Evolutionary conservation across 2,329 filamentous ascomycete genomes (phyloP).

Genomic region (Cladophialophora psammophila): DNA sequence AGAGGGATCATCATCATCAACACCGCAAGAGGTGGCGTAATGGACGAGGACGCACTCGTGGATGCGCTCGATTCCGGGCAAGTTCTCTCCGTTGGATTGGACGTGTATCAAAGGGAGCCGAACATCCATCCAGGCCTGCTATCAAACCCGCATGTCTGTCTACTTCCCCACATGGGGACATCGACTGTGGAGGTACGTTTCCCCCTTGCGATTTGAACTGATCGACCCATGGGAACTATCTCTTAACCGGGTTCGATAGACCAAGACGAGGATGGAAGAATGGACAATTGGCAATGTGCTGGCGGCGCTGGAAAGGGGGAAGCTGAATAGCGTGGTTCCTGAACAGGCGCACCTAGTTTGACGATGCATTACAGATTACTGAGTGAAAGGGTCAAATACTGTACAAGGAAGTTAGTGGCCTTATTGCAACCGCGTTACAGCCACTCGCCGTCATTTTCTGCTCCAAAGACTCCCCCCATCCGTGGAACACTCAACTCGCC

Average conservation of each 20-base stretch:
- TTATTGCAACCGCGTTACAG: background rate
- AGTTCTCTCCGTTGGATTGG: conserved; percentile 75
- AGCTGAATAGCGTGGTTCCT: conserved; percentile 12
- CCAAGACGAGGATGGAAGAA: conserved; percentile 28
- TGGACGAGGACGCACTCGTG: conserved; percentile 81
- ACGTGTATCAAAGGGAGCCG: conserved; percentile 85
- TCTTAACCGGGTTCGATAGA: background rate
- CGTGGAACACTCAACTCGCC: conserved; percentile 15
- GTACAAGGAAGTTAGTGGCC: background rate
- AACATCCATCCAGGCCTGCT: conserved; percentile 75
- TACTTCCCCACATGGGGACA: conserved; percentile 83
- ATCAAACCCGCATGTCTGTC: conserved; percentile 69
- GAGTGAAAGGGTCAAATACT: too few relatives aligned
- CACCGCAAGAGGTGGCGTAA: conserved; percentile 80
- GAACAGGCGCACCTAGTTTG: conserved; percentile 21
- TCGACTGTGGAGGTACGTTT: conserved; percentile 68
- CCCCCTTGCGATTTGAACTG: background rate
- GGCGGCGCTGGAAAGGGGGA: conserved; percentile 18
- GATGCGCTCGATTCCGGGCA: conserved; percentile 72
- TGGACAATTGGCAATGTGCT: conserved; percentile 21
- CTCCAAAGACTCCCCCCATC: conserved; percentile 11
- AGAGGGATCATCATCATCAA: conserved; percentile 78
- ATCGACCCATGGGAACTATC: background rate
- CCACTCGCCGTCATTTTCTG: conserved; percentile 26
- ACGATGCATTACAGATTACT: background rate